These are phyloP conservation scores for Cicer judaicum DNA, from an alignment of 306 rosid genomes.

Conservation along the genomic window DNA sequence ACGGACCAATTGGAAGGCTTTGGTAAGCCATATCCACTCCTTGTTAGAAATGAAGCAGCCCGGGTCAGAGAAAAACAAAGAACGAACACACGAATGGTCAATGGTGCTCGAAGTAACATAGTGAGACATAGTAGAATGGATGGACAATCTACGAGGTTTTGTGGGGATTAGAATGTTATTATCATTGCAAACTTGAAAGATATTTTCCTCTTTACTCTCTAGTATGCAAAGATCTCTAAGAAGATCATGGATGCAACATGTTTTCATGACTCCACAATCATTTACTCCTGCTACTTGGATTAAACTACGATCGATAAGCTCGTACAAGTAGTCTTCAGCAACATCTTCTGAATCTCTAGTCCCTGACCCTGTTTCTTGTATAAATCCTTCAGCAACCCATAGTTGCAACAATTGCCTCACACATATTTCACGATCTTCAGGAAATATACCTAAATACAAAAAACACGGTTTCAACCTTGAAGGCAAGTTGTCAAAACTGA, in stretches of 20 bases:
- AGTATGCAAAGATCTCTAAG: constrained; percentile 36
- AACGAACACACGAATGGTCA: constrained; percentile 38
- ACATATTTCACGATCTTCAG: constrained; percentile 37
- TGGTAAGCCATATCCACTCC: constrained; percentile 6
- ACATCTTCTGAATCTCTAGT: constrained; percentile 27
- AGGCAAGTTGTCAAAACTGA: constrained; percentile 36
- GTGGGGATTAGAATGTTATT: neutral
- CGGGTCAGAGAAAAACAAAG: constrained; percentile 25
- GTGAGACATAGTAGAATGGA: neutral
- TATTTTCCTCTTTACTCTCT: constrained; percentile 33
- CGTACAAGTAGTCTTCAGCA: constrained; percentile 40
- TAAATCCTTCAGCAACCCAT: constrained; percentile 46
- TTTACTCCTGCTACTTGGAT: constrained; percentile 10
- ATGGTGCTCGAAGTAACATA: constrained; percentile 31
- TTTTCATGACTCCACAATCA: neutral
- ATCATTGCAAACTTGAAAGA: constrained; percentile 24
- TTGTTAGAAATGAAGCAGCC: rapidly evolving
- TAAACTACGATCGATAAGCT: constrained; percentile 45
- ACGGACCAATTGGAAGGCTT: constrained; percentile 30
- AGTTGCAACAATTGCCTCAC: constrained; percentile 2
- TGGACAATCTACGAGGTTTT: constrained; percentile 39
- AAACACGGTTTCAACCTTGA: constrained; percentile 41
- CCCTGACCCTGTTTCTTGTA: neutral
- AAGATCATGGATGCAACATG: constrained; percentile 43
- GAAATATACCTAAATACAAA: constrained; percentile 41